phyloP scores from a whole-genome alignment of 345 rosid species.

The Syzygium oleosum region DNA sequence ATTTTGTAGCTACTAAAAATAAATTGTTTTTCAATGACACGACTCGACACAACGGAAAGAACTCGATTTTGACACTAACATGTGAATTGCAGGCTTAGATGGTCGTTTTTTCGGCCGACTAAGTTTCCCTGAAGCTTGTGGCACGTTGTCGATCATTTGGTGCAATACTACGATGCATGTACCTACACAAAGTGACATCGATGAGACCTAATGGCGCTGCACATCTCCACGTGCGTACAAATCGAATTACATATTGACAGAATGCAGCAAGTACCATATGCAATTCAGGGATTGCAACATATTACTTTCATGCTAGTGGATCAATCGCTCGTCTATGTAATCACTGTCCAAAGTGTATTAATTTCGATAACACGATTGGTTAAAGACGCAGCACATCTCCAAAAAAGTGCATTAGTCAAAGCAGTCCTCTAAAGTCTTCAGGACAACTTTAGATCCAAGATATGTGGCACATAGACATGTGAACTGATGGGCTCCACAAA shows the following conservation, averaged over 20 bases:
- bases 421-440: neutral
- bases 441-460: neutral
- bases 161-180: neutral
- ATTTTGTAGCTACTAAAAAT: neutral
- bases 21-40: neutral
- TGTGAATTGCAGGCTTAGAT: neutral
- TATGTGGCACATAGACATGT: too few species aligned
- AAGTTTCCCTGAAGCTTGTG: neutral
- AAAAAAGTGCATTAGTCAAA: neutral
- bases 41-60: neutral
- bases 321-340: neutral
- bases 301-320: neutral
- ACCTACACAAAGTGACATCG: neutral
- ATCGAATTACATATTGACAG: neutral
- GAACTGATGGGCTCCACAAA: neutral
- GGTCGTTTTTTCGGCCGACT: neutral
- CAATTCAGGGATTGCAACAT: neutral
- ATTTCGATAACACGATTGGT: neutral
- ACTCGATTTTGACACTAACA: neutral
- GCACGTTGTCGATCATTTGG: neutral
- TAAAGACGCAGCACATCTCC: neutral
- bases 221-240: neutral
- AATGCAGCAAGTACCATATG: neutral
- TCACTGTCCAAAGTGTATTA: neutral
- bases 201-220: neutral